Base-by-base conservation (phyloP, 352 stramenopile species). In the Pythium insidiosum region DNA sequence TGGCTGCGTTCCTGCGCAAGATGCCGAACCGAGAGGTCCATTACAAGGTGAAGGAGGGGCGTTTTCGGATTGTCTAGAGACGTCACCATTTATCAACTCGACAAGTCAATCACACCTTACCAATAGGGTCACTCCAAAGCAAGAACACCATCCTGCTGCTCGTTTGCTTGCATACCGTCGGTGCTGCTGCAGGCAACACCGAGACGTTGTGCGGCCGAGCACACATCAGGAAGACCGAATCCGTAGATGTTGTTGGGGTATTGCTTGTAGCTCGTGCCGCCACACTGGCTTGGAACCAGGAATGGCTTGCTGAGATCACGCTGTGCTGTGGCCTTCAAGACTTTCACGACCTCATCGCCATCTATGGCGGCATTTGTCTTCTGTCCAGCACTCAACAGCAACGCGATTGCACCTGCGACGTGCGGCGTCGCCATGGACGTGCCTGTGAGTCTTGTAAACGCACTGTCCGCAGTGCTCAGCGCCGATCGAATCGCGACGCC, bases 181-280 rank as follows among this genome's bases (percentile, higher is more conserved):
- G n/a, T n/a, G n/a, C n/a, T n/a, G n/a, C n/a, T n/a, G n/a, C n/a
- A n/a, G n/a, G n/a, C n/a, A n/a, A n/a, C n/a, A n/a, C n/a, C n/a
- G n/a, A n/a, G n/a, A n/a, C n/a, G n/a, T n/a, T n/a, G n/a, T n/a
- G n/a, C n/a, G n/a, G n/a, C n/a, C n/a, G n/a, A n/a, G n/a, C 67
- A 82, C 24, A 83, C 70, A 38, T 88, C 71, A 20, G 49, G 56
- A 21, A 88, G 22, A 0, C 75, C 75, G 51, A 59, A 84, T 9
- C 75, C 73, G 48, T 88, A 88, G 31, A 88, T 84, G 40, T 88
- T 88, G 55, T 88, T 88, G 1, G 75, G 75, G 19, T 70, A 88
- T 37, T 74, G 37, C 30, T 71, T 47, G 47, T 86, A 88, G 2
- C 58, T 66, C 10, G 68, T 86, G 28, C 79, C 77, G 3, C 73